Evolutionary conservation across 768 basidiomycete species (phyloP), one percentile per base, ranked within the genome.

Genomic region (Leccinum incarnatum): DNA sequence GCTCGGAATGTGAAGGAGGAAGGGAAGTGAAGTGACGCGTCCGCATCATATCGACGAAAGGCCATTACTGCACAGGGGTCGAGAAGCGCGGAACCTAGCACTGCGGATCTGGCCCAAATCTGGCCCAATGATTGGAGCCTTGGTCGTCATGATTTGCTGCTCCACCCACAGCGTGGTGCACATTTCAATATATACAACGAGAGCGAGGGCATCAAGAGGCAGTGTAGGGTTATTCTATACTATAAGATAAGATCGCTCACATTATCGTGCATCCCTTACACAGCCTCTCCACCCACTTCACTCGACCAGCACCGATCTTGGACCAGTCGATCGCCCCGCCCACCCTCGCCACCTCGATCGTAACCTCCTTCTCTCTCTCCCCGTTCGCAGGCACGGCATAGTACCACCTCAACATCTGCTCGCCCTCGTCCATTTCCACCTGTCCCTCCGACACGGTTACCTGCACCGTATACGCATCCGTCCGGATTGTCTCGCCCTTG

Each of bases 331-430:
- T 76, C 0, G 77, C 69, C 1, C 82, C 81, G 11, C 77, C 77
- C 2, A 64, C 64, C 46, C 82, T 62, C 62, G 67, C 73, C 51
- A 83, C 64, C 64, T 76, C 74, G 57, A 83, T 77, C 53, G 69
- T 72, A 62, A 77, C 73, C 54, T 70, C 74, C 21, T 65, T 65
- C 19, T 62, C 60, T 15, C 67, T 66, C 23, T 61, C 58, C 15
- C 67, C 71, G 0, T 27, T 57, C 9, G 52, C 54, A 4, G 80
- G 78, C 1, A 74, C 64, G 14, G 65, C 64, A 60, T 83, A 83
- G 58, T 67, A 79, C 82, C 82, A 87, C 55, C 70, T 72, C 47
- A 88, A 65, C n/a, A 63, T 74, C 69, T 85, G 82, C 12, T 79
- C 81, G 8, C 75, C 72, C 3, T 81, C 82, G 12, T 78, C 74